These are phyloP conservation scores for Phytopythium oedochilum DNA, from an alignment of 352 stramenopile species.

Conservation along the genomic window DNA sequence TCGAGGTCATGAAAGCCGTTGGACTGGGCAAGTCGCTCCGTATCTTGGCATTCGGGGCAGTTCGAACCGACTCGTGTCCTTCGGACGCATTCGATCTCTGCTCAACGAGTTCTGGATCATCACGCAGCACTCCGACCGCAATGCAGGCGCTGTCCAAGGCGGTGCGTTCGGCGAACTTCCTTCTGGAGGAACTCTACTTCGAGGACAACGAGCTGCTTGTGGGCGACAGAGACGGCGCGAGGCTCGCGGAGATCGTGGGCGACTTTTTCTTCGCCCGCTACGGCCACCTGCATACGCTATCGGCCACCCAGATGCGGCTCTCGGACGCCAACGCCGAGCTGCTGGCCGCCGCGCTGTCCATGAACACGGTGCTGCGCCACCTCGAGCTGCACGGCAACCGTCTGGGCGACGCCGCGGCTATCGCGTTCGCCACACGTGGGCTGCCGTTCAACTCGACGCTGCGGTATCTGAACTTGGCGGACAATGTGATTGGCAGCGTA, in stretches of 20 bases:
- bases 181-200: constrained; percentile 59
- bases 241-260: constrained; percentile 38
- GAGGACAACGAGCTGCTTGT: constrained; percentile 40
- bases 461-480: constrained; percentile 47
- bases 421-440: constrained; percentile 31
- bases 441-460: constrained; percentile 39
- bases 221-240: constrained; percentile 17
- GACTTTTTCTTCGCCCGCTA: constrained; percentile 81
- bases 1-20: constrained; percentile 30
- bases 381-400: constrained; percentile 62
- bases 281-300: constrained; percentile 40
- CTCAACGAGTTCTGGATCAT: not conserved
- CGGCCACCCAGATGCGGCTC: constrained; percentile 35
- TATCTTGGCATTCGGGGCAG: constrained; percentile 34
- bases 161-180: constrained; percentile 47
- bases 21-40: constrained; percentile 36
- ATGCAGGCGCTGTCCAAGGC: constrained; percentile 33
- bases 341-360: constrained; percentile 38
- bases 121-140: constrained; percentile 11
- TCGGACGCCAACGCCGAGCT: constrained; percentile 28
- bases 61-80: constrained; percentile 10
- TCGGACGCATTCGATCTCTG: not conserved
- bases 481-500: constrained; percentile 48
- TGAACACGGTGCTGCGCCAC: constrained; percentile 51
- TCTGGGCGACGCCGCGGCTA: constrained; percentile 33